Base-by-base conservation (phyloP, 371 early-diverging fungal genomes). In the Capillidium rhysosporum region DNA sequence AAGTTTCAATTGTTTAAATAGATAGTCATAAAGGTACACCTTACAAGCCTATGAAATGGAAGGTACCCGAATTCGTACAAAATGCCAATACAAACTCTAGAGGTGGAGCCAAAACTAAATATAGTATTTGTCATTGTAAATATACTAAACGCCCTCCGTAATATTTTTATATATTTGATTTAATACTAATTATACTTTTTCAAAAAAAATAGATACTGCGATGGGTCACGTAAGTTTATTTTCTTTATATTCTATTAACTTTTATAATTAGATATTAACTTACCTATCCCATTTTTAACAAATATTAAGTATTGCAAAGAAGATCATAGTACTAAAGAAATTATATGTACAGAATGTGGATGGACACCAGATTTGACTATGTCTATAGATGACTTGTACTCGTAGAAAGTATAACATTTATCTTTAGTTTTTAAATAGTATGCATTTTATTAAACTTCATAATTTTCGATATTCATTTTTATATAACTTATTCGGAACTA, bases 41-140 rank as follows among this genome's bases (percentile, higher is more conserved):
- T 10, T 54, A 54, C n/a, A 53, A 58, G 30, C 58, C 58, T 9
- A 46, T 54, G 41, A 28, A 28, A 24, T 58, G 58, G 58, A 53
- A 30, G 24, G 58, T 58, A 9, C 54, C 58, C 1, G 55, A 48
- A 5, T 44, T 34, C 4, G 21, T 18, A 7, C 21, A 14, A 18
- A 43, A 43, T 18, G 16, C 43, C 18, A 18, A 14, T 18, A 18
- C 20, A 14, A 21, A 25, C n/a, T 10, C n/a, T 34, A 57, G 24
- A 34, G 43, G 16, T 16, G 30, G 26, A 2, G 26, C 34, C 14
- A 34, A 49, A 40, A 45, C 26, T 20, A 14, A 40, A 30, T 58
- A 34, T 26, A 54, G 54, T 40, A 46, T 58, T 31, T 58, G 58
- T 49, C 47, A 54, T 38, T 58, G 58, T 40, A 58, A 58, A 41